phyloP scores from a whole-genome alignment of 352 stramenopile genomes.

The Phytophthora sp. region DNA sequence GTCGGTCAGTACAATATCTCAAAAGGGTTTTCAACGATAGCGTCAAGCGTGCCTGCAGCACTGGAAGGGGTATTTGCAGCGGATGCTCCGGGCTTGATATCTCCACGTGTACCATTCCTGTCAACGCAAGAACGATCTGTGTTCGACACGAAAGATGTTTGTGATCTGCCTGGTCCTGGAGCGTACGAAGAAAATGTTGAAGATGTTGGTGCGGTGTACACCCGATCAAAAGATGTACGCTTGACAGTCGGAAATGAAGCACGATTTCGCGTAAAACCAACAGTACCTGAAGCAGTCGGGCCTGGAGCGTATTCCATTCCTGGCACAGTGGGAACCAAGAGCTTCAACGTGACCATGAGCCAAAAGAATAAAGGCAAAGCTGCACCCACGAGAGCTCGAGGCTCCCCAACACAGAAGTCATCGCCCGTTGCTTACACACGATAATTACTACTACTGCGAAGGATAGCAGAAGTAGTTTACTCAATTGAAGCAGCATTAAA shows the following conservation, averaged over 20 bases:
- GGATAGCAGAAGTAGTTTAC: too few species aligned
- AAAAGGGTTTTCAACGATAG: conserved; percentile 23
- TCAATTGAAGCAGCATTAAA: too few species aligned
- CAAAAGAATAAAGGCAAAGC: conserved; percentile 23
- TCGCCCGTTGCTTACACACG: not conserved
- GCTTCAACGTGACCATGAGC: conserved; percentile 73
- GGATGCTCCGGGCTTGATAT: conserved; percentile 9
- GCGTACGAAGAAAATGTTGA: conserved; percentile 39
- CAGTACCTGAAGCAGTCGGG: conserved; percentile 49
- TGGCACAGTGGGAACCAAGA: conserved; percentile 63
- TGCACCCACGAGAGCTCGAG: conserved; percentile 12
- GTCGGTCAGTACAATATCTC: conserved; percentile 66
- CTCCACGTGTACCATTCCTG: conserved; percentile 42
- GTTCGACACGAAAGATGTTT: conserved; percentile 46
- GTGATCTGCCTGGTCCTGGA: conserved; percentile 55
- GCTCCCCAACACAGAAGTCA: conserved; percentile 8
- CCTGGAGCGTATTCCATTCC: conserved; percentile 62
- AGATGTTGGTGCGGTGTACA: conserved; percentile 18
- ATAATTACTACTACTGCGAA: too few species aligned
- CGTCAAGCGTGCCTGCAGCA: not conserved
- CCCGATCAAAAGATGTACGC: conserved; percentile 42
- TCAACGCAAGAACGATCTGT: conserved; percentile 51
- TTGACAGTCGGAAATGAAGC: conserved; percentile 56
- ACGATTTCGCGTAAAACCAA: conserved; percentile 59
- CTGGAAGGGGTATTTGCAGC: conserved; percentile 4